Evolutionary conservation across 768 basidiomycete genomes (phyloP), one percentile per base, ranked within the genome.

Genomic region (Suillus luteus): DNA sequence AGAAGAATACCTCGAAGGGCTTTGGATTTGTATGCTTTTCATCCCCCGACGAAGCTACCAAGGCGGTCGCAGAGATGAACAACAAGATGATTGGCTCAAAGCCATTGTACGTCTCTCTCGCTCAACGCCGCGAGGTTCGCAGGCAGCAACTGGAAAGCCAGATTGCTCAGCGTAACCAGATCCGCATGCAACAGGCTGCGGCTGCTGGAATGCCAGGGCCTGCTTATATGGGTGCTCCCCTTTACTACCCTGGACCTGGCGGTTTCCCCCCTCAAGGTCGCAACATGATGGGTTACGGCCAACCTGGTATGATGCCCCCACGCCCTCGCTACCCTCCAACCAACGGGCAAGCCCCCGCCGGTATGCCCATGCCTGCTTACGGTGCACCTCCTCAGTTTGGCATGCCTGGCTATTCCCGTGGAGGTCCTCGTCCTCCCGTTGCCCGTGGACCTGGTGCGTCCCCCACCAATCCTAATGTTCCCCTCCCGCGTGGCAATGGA

Each of bases 1-100:
- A 99, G 64, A 96, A 93, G 79, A 86, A 85, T 64, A 87, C 83
- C 60, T 97, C 95, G 11, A 95, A 95, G 77, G 95, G 96, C 69
- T 99, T 99, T 73, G 97, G 97, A 68, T 99, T 99, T 75, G 97
- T 99, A 70, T 99, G 97, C 80, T 99, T 95, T 84, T 94, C 95
- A 41, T 91, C 95, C 60, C 95, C 97, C 55, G 97, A 99, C 69
- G 97, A 99, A 80, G 96, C 97, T 27, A 98, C 95, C 73, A 99
- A 99, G 83, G 97, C 97, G 65, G 95, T 99, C 65, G 93, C 95
- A 62, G 97, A 99, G 83, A 97, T 99, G 95, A 99, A 99, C 86
- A 98, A 97, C 87, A 96, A 96, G 83, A 99, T 99, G 90, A 93
- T 99, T 72, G 96, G 96, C 66, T 87, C 90, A 69, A 99, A 99